These are phyloP conservation scores for Spencermartinsiella ligniputridi DNA, from an alignment of 1,139 yeast genomes.

Conservation along the genomic window DNA sequence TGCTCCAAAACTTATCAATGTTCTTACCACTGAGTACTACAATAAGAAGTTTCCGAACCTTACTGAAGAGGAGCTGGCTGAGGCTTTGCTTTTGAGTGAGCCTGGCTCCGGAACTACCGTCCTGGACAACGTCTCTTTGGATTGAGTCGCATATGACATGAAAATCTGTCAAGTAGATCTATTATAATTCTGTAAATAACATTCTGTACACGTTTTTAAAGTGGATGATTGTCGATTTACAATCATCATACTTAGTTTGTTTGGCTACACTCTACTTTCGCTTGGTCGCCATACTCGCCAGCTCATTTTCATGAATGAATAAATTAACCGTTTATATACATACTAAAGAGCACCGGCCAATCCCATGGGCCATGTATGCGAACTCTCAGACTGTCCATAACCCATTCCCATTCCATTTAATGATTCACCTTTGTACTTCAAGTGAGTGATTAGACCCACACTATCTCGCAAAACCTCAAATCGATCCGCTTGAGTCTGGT, in stretches of 20 bases:
- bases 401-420: background rate
- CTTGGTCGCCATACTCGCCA: no score
- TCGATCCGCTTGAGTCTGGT: slow-evolving; percentile 10
- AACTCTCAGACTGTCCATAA: background rate
- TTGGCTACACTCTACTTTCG: no score
- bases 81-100: slow-evolving; percentile 53
- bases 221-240: no score
- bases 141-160: no score
- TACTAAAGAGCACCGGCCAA: slow-evolving; percentile 13
- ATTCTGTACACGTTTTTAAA: no score
- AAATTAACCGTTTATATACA: background rate
- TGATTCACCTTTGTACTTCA: slow-evolving; percentile 14
- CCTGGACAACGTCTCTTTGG: slow-evolving; percentile 24
- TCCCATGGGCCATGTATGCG: slow-evolving; percentile 14
- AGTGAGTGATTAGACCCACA: slow-evolving; percentile 34
- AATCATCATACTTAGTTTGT: no score
- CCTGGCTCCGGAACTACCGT: slow-evolving; percentile 60
- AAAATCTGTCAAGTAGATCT: background rate
- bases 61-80: slow-evolving; percentile 41
- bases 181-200: background rate
- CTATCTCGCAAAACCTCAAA: slow-evolving; percentile 31
- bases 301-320: no score
- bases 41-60: slow-evolving; percentile 46
- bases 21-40: slow-evolving; percentile 50
- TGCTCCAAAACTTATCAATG: slow-evolving; percentile 42